Evolutionary conservation across 1,139 yeast genomes (phyloP).

Genomic region (Blastobotrys indianensis): DNA sequence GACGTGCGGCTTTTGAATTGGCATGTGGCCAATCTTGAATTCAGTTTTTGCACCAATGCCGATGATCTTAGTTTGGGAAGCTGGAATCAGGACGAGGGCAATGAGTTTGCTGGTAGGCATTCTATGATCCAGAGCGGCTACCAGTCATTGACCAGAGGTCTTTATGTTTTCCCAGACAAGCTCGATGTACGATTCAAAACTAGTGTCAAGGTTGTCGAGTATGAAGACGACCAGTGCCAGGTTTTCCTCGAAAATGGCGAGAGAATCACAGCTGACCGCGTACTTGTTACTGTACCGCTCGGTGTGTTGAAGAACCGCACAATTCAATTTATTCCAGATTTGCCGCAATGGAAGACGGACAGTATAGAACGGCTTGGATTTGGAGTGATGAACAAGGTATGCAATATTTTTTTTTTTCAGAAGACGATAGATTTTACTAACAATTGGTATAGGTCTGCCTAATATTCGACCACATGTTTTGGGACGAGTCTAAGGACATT

Average conservation of each 20-base stretch:
- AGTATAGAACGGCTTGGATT: conserved; percentile 38
- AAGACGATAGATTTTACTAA: conserved; percentile 5
- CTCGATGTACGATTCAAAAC: conserved; percentile 39
- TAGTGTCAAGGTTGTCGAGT: conserved; percentile 36
- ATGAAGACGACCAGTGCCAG: conserved; percentile 29
- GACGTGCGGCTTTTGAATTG: conserved; percentile 37
- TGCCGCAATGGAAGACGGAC: conserved; percentile 40
- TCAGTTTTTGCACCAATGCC: conserved; percentile 35
- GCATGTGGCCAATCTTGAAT: conserved; percentile 41
- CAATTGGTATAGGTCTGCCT: conserved; percentile 27
- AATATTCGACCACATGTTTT: conserved; percentile 36
- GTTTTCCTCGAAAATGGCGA: conserved; percentile 39
- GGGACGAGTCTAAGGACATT: conserved; percentile 36
- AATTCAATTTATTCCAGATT: conserved; percentile 39
- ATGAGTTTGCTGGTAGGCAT: conserved; percentile 38
- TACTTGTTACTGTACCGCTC: conserved; percentile 38
- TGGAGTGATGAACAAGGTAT: conserved; percentile 38
- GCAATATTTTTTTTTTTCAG: conserved; percentile 9
- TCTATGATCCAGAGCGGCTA: conserved; percentile 37
- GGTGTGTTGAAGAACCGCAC: conserved; percentile 38
- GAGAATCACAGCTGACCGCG: conserved; percentile 36
- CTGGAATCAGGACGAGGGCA: conserved; percentile 41
- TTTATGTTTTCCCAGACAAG: conserved; percentile 37
- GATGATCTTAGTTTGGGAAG: conserved; percentile 35
- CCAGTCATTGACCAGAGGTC: conserved; percentile 35